Evolutionary conservation across 2,329 filamentous ascomycete genomes (phyloP).

Genomic region (Colletotrichum liaoningense): DNA sequence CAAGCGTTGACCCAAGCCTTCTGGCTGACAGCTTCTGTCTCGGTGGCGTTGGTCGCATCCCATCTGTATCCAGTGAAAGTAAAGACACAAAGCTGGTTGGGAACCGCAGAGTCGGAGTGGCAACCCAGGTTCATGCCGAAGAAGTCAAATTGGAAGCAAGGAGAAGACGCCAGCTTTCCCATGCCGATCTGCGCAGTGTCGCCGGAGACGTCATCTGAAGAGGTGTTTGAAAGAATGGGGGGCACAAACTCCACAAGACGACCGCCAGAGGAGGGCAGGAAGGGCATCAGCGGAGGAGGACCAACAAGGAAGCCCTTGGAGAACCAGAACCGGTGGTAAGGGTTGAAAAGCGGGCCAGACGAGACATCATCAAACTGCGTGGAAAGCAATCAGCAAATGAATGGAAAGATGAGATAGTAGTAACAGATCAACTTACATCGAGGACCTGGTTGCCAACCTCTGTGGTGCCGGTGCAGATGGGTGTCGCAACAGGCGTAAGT

Average conservation of each 20-base stretch:
- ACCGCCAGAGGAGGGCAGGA: slow-evolving; percentile 51
- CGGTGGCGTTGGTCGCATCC: slow-evolving; percentile 44
- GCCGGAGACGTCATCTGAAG: slow-evolving; percentile 39
- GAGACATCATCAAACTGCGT: slow-evolving; percentile 50
- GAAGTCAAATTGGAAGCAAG: slow-evolving; percentile 54
- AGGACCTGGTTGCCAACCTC: slow-evolving; percentile 51
- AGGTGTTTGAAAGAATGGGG: slow-evolving; percentile 44
- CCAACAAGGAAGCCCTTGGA: slow-evolving; percentile 54
- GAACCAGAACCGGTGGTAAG: slow-evolving; percentile 53
- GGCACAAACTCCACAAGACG: slow-evolving; percentile 55
- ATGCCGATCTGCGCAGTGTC: slow-evolving; percentile 54
- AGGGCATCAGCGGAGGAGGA: slow-evolving; percentile 48
- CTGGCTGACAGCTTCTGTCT: slow-evolving; percentile 43
- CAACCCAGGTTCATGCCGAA: slow-evolving; percentile 53
- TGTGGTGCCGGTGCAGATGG: slow-evolving; percentile 35
- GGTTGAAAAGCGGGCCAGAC: slow-evolving; percentile 53
- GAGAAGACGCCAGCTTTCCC: slow-evolving; percentile 48
- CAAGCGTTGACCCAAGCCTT: slow-evolving; percentile 55
- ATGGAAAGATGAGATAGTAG: background rate
- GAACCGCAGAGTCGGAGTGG: slow-evolving; percentile 11
- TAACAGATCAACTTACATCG: slow-evolving; percentile 47
- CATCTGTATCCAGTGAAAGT: slow-evolving; percentile 55
- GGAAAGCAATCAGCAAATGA: background rate
- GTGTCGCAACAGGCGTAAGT: slow-evolving; percentile 23
- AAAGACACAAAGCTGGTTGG: slow-evolving; percentile 53